Base-by-base conservation (phyloP, 257 asterid species). In the Solanum pennellii region DNA sequence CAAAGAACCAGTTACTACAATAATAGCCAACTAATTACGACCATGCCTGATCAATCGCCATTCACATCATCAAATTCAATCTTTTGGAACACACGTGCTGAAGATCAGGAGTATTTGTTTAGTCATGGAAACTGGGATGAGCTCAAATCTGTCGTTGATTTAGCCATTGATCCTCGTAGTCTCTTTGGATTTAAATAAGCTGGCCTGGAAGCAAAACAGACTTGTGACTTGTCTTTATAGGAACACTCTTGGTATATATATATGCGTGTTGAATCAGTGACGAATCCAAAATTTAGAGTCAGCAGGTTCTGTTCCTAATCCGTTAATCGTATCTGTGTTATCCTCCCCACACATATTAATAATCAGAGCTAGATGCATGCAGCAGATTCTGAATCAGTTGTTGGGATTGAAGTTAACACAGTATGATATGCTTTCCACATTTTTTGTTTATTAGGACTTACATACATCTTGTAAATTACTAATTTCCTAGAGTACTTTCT, bases 91-190 rank as follows among this genome's bases (percentile, higher is more conserved):
- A 33, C 59, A n/a, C 20, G 45, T 82, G 69, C 69, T 82, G 68
- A 41, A 39, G 74, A 37, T 74, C 82, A 60, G 49, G 44, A 72
- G 39, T 37, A 86, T n/a, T 35, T 69, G 39, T 83, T 74, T 77
- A 68, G 62, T 49, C 86, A 56, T 29, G 86, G 85, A n/a, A 60
- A 45, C 41, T 89, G 89, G 89, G 89, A 83, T 83, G 91, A 89
- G 47, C 86, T 86, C 5, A 83, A 85, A 79, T 86, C 89, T 1
- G 87, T 89, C 5, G 87, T 89, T 62, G 91, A 86, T 41, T 75
- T 85, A 41, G 85, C 86, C 6, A 23, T 52, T 62, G 72, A 86
- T 83, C 83, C 87, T 49, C 45, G 4, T 29, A 49, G 69, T 82
- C 85, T 49, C 20, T 49, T 82, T 82, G 69, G 85, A 82, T 82